These are phyloP conservation scores for Sindora glabra DNA, from an alignment of 306 rosid species.

Conservation along the genomic window DNA sequence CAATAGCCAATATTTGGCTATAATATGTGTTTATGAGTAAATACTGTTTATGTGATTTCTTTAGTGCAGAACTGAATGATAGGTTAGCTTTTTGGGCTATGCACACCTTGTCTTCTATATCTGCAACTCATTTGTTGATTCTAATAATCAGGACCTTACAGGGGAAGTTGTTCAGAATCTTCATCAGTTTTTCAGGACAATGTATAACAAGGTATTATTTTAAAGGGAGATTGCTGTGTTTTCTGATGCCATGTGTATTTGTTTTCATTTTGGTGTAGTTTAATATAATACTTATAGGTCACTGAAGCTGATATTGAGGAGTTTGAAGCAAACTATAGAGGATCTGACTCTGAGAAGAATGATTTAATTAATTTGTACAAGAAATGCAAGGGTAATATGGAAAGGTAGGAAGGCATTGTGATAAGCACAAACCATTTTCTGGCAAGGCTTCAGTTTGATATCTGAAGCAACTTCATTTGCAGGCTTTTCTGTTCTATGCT, in stretches of 20 bases:
- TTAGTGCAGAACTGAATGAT: not conserved
- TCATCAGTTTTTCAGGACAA: conserved; percentile 44
- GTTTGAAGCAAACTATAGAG: conserved; percentile 81
- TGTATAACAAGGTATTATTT: conserved; percentile 60
- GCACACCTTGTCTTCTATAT: not conserved
- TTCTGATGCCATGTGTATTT: not conserved
- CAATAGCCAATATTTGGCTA: not conserved
- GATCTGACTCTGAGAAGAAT: conserved; percentile 75
- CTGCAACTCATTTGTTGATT: not conserved
- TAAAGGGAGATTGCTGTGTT: not conserved
- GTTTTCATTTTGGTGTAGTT: not conserved
- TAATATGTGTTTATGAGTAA: not conserved
- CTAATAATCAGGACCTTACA: conserved; percentile 63
- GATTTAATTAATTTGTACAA: conserved; percentile 63
- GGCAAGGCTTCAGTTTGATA: conserved; percentile 15
- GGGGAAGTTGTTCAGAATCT: conserved; percentile 67
- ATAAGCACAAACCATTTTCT: not conserved
- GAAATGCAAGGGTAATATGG: conserved; percentile 76
- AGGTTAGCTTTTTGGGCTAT: conserved; percentile 5
- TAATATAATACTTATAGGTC: conserved; percentile 44
- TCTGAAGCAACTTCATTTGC: conserved; percentile 11
- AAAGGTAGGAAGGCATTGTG: conserved; percentile 34
- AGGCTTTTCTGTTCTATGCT: conserved; percentile 96
- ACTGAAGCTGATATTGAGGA: conserved; percentile 81
- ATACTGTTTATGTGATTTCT: not conserved